Conservation (phyloP, 2,329 filamentous ascomycete genomes). For the Scolecobasidium constrictum region DNA sequence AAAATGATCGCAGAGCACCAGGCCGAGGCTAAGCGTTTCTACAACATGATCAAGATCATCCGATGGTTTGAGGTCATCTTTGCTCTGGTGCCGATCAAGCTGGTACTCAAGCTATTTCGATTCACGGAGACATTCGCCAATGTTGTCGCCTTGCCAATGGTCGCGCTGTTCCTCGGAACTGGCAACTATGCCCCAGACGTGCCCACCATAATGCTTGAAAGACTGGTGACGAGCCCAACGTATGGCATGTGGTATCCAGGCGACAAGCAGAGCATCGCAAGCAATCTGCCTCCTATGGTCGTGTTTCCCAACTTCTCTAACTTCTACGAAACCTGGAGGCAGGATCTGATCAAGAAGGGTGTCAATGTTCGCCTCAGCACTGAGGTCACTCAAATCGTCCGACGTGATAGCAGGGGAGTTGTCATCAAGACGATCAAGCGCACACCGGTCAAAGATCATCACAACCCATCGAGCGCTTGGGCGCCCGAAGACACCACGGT, state of each 20-base stretch:
- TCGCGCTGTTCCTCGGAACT: conserved; percentile 63
- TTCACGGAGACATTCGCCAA: conserved; percentile 62
- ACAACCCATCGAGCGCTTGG: conserved; percentile 35
- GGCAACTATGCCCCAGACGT: conserved; percentile 64
- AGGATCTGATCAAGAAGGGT: conserved; percentile 41
- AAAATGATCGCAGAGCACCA: conserved; percentile 45
- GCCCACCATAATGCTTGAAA: conserved; percentile 52
- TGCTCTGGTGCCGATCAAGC: conserved; percentile 49
- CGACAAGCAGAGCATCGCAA: conserved; percentile 35
- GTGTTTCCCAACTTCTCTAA: conserved; percentile 52
- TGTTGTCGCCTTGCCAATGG: conserved; percentile 59
- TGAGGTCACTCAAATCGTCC: conserved; percentile 42
- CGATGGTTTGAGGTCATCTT: conserved; percentile 50
- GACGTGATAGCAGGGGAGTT: conserved; percentile 41
- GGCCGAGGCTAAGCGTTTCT: conserved; percentile 44
- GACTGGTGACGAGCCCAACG: conserved; percentile 40
- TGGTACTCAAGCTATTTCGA: conserved; percentile 55
- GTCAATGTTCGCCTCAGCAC: conserved; percentile 47
- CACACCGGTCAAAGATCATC: conserved; percentile 29
- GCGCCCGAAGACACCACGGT: conserved; percentile 24
- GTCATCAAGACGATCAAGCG: conserved; percentile 36
- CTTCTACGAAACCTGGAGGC: conserved; percentile 51
- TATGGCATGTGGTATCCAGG: conserved; percentile 49
- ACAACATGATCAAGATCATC: conserved; percentile 43
- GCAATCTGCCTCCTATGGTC: conserved; percentile 45